Conservation (phyloP, 345 rosid genomes). For the Arabidopsis suecica region DNA sequence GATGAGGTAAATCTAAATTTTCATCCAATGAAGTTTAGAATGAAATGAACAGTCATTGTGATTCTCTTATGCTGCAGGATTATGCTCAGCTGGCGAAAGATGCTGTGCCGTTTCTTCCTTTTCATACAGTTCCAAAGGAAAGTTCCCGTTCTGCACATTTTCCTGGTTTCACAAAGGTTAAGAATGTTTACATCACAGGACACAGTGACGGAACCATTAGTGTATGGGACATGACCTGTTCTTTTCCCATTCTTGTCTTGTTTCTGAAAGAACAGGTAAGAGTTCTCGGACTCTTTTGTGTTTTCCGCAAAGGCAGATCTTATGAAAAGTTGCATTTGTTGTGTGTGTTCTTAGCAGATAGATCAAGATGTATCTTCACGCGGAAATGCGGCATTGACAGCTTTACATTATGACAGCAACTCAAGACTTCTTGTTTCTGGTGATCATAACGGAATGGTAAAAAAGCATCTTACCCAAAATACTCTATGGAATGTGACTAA, state of each 20-base stretch:
- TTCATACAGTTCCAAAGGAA: conserved; percentile 62
- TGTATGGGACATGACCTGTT: conserved; percentile 86
- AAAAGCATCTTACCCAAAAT: conserved; percentile 17
- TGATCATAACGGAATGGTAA: conserved; percentile 80
- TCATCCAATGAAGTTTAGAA: background rate
- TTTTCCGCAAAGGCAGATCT: background rate
- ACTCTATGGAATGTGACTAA: background rate
- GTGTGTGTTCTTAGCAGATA: conserved; percentile 55
- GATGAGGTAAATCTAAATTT: conserved; percentile 67
- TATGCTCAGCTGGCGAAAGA: conserved; percentile 60
- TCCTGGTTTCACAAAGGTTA: conserved; percentile 74
- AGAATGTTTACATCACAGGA: conserved; percentile 80
- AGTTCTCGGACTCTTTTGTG: background rate
- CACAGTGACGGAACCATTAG: conserved; percentile 82
- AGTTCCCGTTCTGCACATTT: conserved; percentile 51
- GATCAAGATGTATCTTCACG: conserved; percentile 72
- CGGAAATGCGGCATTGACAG: conserved; percentile 64
- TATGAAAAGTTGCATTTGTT: background rate
- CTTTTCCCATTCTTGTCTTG: conserved; percentile 63
- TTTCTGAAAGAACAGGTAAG: conserved; percentile 80
- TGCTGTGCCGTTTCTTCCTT: conserved; percentile 63
- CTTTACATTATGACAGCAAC: conserved; percentile 64
- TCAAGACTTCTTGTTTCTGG: conserved; percentile 73
- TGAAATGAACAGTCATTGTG: conserved; percentile 1
- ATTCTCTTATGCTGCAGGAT: conserved; percentile 55